Evolutionary conservation across 1,284 basidiomycete species (phyloP), one percentile per base, ranked within the genome.

Genomic region (Thelephora terrestris): DNA sequence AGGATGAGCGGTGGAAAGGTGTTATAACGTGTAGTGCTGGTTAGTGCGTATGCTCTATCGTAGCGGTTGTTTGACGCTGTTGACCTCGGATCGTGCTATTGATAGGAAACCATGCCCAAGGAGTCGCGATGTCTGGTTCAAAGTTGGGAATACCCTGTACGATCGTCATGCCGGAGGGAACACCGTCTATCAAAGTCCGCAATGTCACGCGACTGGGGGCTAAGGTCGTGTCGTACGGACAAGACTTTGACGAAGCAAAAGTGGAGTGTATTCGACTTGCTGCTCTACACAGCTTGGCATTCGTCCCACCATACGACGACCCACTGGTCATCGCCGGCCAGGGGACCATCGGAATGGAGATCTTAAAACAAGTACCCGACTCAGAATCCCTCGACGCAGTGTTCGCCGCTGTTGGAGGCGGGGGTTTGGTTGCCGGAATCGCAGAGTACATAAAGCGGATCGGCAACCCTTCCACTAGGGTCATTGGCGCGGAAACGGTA

Each of bases 11-110:
- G 55, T 92, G 91, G 88, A 95, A 94, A 66, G 96, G 96, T 51
- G 96, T 99, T 55, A 78, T 99, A 50, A 98, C 96, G 37, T 99
- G 95, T 64, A 95, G 91, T 61, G 96, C 94, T 51, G 93, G 92
- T 94, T 68, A 79, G 88, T 84, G 68, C 50, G 52, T 73, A 73
- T 71, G 70, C 77, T 48, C 46, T 16, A 5, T 52, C 43, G 47
- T 47, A 46, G 48, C 51, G 20, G 36, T 44, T 44, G 47, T 25
- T 49, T 39, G 48, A 42, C 4, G 46, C 39, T 44, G 50, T 27
- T 45, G 48, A 39, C 51, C 39, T 51, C 36, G 29, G 23, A 36
- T 46, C 42, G 25, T 47, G 24, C n/a, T 32, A n/a, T 52, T 49
- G 50, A 5, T 64, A 90, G 95, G 96, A 18, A 99, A 99, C 62